Base-by-base conservation (phyloP, 2,329 filamentous ascomycete species). In the Dryadomyces quercivorus region DNA sequence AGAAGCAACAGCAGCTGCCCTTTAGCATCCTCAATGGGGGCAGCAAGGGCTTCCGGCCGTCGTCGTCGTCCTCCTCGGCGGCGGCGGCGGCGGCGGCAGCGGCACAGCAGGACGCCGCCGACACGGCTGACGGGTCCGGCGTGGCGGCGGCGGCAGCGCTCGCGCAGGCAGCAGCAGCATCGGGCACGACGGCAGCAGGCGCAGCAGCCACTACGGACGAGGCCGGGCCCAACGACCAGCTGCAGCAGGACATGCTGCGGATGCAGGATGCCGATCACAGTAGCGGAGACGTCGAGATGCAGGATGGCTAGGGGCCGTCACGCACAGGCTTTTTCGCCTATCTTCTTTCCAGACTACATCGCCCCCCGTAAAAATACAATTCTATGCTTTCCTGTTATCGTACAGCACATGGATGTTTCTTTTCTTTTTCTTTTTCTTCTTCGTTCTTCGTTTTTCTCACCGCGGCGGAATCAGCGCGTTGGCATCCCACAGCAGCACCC, bases 401-500 rank as follows among this genome's bases (percentile, higher is more conserved):
- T 40, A 16, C 12, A 3, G 10, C 10, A 18, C 7, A n/a, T 9
- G 7, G 7, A 13, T 20, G 3, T 10, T 5, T 9, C 6, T n/a
- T 20, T 10, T 20, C 43, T 5, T 47, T 7, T 7, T 36, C 10
- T 34, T 21, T 31, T n/a, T 18, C 13, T 18, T 42, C 21, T 13
- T 31, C 3, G 16, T 34, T 13, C 2, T 7, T 21, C 2, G 1
- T n/a, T 16, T 21, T 26, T 13, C 1, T 42, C 18, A 51, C 26
- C 38, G 21, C 53, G 61, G 59, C 42, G 62, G 59, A 52, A 70
- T 66, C 42, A 79, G 59, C 59, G 73, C 70, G 58, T 76, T 83
- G 43, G 91, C 87, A 72, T 98, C 93, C 92, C 92, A 98, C 6
- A 98, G 80, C 62, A 94, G 73, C 12, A 98, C 78, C 62, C 83